phyloP scores from a whole-genome alignment of 2,329 filamentous ascomycete species.

The Penicillium sp. region DNA sequence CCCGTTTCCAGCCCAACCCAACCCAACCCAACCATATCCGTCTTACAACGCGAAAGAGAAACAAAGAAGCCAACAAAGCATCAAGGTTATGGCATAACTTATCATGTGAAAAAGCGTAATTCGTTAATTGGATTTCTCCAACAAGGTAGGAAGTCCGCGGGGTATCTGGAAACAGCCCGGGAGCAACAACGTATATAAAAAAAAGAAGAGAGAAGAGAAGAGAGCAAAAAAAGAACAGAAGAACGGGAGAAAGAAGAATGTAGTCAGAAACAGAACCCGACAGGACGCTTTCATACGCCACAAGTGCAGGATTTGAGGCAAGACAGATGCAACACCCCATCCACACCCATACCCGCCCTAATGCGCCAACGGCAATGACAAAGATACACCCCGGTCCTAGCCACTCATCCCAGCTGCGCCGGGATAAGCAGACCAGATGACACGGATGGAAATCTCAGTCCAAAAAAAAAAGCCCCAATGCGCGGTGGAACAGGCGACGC shows the following conservation, averaged over 20 bases:
- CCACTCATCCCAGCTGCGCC: not conserved
- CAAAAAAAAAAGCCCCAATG: constrained; percentile 14
- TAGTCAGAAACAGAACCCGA: not conserved
- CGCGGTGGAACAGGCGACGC: constrained; percentile 1
- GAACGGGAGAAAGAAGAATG: not conserved
- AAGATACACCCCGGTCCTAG: constrained; percentile 5
- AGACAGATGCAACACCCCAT: constrained; percentile 3
- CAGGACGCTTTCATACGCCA: constrained; percentile 11
- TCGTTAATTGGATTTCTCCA: constrained; percentile 4
- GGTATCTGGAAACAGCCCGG: constrained; percentile 1
- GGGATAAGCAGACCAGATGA: constrained; percentile 9
- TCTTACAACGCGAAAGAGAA: not conserved
- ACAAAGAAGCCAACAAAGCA: not conserved
- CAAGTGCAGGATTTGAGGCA: constrained; percentile 8
- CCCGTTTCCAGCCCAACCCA: not conserved
- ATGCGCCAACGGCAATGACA: constrained; percentile 13
- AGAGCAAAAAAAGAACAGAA: not conserved
- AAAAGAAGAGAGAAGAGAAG: not conserved
- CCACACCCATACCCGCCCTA: constrained; percentile 5
- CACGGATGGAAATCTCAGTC: constrained; percentile 4
- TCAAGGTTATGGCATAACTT: not conserved
- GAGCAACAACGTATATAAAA: not conserved
- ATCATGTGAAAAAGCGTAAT: not conserved
- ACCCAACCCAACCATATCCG: not conserved
- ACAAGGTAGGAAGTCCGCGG: not conserved